These are phyloP conservation scores for Diatrype stigma DNA, from an alignment of 2,329 filamentous ascomycete genomes.

Conservation along the genomic window DNA sequence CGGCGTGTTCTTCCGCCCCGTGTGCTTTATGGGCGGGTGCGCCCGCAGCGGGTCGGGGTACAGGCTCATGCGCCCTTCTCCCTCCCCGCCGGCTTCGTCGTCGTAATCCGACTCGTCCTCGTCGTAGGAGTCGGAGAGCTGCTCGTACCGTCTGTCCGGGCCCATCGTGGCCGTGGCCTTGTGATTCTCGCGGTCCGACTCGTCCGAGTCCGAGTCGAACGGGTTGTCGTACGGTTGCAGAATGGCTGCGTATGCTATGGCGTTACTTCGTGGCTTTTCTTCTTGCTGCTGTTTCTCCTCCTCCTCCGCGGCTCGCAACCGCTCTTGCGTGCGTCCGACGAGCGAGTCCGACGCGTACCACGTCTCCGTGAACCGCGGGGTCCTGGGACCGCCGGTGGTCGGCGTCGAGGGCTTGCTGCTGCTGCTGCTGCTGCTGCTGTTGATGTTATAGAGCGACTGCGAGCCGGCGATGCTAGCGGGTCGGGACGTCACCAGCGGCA, in stretches of 20 bases:
- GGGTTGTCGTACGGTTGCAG: constrained; percentile 40
- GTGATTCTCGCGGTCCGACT: constrained; percentile 18
- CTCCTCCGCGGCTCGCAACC: constrained; percentile 40
- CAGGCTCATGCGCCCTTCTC: constrained; percentile 22
- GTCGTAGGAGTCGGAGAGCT: constrained; percentile 14
- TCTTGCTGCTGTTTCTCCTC: constrained; percentile 20
- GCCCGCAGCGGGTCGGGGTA: constrained; percentile 52
- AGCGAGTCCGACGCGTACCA: constrained; percentile 53
- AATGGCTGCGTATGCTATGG: constrained; percentile 42
- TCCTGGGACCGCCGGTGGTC: constrained; percentile 12
- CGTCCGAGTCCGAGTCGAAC: constrained; percentile 12
- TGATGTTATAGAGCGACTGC: constrained; percentile 10
- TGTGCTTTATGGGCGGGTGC: constrained; percentile 35
- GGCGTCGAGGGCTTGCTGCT: constrained; percentile 29
- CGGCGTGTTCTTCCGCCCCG: constrained; percentile 7
- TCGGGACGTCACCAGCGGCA: constrained; percentile 8
- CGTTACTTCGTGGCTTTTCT: constrained; percentile 1
- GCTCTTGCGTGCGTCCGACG: constrained; percentile 49
- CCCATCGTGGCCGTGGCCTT: constrained; percentile 20
- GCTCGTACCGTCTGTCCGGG: constrained; percentile 6
- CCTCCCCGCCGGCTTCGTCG: constrained; percentile 37
- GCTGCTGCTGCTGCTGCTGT: constrained; percentile 2
- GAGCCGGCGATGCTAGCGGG: constrained; percentile 13
- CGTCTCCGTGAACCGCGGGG: constrained; percentile 48
- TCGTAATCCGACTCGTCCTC: constrained; percentile 33